These are phyloP conservation scores for Zelopaecilomyces penicillatus DNA, from an alignment of 2,329 filamentous ascomycete genomes.

Conservation along the genomic window DNA sequence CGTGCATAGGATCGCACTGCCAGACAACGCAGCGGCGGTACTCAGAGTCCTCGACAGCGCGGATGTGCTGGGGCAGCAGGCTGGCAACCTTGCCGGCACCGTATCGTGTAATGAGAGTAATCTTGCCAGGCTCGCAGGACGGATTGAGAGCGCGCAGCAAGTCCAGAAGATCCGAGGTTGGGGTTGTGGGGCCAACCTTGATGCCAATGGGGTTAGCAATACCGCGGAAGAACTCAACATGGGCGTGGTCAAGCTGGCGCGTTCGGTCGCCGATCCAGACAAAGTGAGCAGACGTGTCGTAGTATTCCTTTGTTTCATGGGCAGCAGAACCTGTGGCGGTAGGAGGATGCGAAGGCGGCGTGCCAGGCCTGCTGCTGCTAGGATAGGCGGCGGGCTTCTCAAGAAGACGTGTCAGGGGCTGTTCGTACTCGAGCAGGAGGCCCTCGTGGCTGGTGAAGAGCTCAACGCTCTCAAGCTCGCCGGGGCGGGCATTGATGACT, in stretches of 20 bases:
- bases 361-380: constrained; percentile 23
- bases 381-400: constrained; percentile 57
- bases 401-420: constrained; percentile 71
- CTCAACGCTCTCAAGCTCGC: constrained; percentile 83
- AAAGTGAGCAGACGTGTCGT: constrained; percentile 93
- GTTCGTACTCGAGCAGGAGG: constrained; percentile 87
- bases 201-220: constrained; percentile 94
- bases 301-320: constrained; percentile 56
- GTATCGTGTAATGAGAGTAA: constrained; percentile 94
- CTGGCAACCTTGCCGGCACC: constrained; percentile 67
- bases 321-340: constrained; percentile 21
- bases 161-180: constrained; percentile 62
- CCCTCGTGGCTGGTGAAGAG: constrained; percentile 95
- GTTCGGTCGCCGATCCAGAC: constrained; percentile 98
- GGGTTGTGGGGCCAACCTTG: constrained; percentile 87
- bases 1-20: constrained; percentile 99
- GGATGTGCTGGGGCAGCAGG: constrained; percentile 77
- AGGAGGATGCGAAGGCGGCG: constrained; percentile 34
- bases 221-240: constrained; percentile 96
- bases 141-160: constrained; percentile 86
- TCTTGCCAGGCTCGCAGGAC: constrained; percentile 71
- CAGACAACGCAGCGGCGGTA: constrained; percentile 65
- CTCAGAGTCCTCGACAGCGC: constrained; percentile 74
- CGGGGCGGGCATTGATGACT: constrained; percentile 79
- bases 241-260: constrained; percentile 82